Conservation (phyloP, 2,329 filamentous ascomycete genomes). For the Colletotrichum caudatum region DNA sequence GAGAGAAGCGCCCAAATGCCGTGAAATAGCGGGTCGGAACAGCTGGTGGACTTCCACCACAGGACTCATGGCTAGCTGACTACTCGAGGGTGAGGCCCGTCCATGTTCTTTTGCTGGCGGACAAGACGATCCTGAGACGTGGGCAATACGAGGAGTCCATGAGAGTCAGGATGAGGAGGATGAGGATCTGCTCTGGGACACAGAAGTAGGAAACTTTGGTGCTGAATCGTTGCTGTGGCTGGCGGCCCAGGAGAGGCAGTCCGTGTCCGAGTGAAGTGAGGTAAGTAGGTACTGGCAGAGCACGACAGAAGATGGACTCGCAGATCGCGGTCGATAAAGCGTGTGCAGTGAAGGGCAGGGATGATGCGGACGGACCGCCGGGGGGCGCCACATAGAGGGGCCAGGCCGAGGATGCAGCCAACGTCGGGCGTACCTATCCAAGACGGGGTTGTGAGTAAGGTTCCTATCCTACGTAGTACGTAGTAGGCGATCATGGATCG, state of each 20-base stretch:
- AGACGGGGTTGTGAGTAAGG: not conserved
- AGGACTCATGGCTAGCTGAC: not conserved
- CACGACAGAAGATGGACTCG: not conserved
- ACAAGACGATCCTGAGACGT: not conserved
- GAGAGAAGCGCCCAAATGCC: conserved; percentile 1
- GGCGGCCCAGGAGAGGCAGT: not conserved
- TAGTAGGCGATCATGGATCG: too few species aligned
- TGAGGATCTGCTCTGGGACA: not conserved
- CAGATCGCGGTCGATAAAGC: not conserved
- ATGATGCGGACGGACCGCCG: conserved; percentile 3
- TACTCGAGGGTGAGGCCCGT: not conserved
- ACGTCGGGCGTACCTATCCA: conserved; percentile 15
- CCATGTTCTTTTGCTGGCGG: not conserved
- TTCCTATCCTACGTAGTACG: too few species aligned
- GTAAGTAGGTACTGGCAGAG: not conserved
- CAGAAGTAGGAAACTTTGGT: not conserved
- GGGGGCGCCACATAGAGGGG: conserved; percentile 3
- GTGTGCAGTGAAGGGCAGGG: not conserved
- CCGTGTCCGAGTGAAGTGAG: not conserved
- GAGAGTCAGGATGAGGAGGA: not conserved
- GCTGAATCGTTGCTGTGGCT: not conserved
- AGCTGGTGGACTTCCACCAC: conserved; percentile 4
- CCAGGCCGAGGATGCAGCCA: conserved; percentile 18
- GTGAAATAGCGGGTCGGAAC: not conserved
- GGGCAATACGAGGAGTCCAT: not conserved